Evolutionary conservation across 805 yeast species (phyloP).

Genomic region (Geotrichum ghanense): DNA sequence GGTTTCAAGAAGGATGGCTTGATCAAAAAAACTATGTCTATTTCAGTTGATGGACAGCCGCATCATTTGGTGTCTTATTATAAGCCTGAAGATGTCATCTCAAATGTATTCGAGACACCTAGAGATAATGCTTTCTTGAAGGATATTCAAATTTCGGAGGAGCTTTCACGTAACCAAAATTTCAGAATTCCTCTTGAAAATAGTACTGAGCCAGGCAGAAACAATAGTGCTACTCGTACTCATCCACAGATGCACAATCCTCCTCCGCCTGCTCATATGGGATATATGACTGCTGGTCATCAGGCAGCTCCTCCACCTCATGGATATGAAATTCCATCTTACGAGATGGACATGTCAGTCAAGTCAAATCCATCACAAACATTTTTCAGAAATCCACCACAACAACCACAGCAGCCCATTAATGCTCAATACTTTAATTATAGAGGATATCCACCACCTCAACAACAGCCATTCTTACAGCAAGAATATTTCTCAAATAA

Average conservation of each 20-base stretch:
- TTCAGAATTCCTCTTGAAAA: slow-evolving; percentile 25
- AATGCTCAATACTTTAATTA: not conserved
- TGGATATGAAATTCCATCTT: slow-evolving; percentile 6
- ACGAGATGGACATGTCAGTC: slow-evolving; percentile 8
- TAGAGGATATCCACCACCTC: slow-evolving; percentile 1
- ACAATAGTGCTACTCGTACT: slow-evolving; percentile 5
- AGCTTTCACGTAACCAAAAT: slow-evolving; percentile 23
- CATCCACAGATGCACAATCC: slow-evolving; percentile 9
- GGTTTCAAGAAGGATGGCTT: slow-evolving; percentile 63
- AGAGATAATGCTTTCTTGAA: slow-evolving; percentile 39
- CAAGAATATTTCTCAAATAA: slow-evolving; percentile 1
- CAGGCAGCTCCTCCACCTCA: slow-evolving; percentile 6
- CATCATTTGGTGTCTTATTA: slow-evolving; percentile 72
- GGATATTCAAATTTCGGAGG: slow-evolving; percentile 31
- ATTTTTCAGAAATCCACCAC: slow-evolving; percentile 2
- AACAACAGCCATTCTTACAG: slow-evolving; percentile 2
- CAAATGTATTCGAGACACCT: slow-evolving; percentile 47
- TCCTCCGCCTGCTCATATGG: slow-evolving; percentile 6
- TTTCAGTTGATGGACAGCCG: slow-evolving; percentile 34
- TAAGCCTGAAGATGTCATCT: slow-evolving; percentile 58
- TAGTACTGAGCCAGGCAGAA: slow-evolving; percentile 1
- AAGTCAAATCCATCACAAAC: slow-evolving; percentile 3
- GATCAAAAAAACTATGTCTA: slow-evolving; percentile 70
- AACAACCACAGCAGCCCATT: slow-evolving; percentile 1
- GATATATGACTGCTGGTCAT: slow-evolving; percentile 9